A percentile compares a stretch with the other conserved stretches of the same genome.
These are phyloP conservation scores for Dioscorea dumetorum DNA, from an alignment of 106 monocot species.

Conservation along the genomic window DNA sequence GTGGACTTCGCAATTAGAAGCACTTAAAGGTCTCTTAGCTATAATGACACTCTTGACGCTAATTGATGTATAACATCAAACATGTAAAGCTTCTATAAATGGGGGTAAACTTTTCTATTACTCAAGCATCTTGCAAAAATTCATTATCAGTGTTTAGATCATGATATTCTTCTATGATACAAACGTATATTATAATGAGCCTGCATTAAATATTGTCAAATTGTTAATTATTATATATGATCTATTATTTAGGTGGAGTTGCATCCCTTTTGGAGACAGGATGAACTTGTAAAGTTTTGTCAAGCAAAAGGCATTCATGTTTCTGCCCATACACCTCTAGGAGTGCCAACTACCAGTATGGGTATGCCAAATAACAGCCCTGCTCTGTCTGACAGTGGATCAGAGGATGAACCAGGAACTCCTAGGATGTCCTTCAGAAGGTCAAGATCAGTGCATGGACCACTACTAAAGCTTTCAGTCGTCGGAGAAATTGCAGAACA, in stretches of 20 bases:
- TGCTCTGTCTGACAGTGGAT: conserved; percentile 67
- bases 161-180: neutral
- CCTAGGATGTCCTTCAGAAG: conserved; percentile 73
- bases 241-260: conserved; percentile 60
- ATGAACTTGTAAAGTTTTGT: conserved; percentile 81
- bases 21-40: no score
- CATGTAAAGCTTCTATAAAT: no score
- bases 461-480: conserved; percentile 80
- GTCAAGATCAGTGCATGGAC: conserved; percentile 86
- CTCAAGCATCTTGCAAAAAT: no score
- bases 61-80: no score
- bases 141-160: no score
- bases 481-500: conserved; percentile 64
- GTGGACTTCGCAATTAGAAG: no score
- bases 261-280: conserved; percentile 95
- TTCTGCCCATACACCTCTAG: conserved; percentile 83
- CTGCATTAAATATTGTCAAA: neutral
- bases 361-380: conserved; percentile 12
- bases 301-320: conserved; percentile 80
- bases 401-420: conserved; percentile 87
- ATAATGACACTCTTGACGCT: no score
- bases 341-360: conserved; percentile 46
- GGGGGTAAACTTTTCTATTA: no score
- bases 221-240: neutral
- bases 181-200: neutral